Evolutionary conservation across 2,329 filamentous ascomycete genomes (phyloP), one percentile per base, ranked within the genome.

Genomic region (Colletotrichum destructivum): DNA sequence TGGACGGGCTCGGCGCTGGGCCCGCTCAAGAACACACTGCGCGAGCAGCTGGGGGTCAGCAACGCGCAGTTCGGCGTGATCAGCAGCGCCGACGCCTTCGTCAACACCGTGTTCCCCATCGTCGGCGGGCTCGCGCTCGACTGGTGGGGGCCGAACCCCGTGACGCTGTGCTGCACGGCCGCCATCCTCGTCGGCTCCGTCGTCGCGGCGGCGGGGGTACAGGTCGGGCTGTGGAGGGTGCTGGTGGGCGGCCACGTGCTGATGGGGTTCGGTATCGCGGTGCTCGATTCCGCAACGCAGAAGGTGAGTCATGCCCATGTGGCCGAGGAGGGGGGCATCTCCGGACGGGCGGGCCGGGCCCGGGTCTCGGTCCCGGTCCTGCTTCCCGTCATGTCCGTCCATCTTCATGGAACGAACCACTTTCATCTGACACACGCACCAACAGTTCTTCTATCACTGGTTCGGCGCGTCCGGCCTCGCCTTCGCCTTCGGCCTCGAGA

Each of bases 381-480:
- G 26, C 4, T 26, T 26, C 26, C 26, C 26, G 26, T 26, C 26
- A 26, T 26, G 26, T 26, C 26, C 26, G 26, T 26, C 26, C 26
- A 26, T 26, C 26, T 26, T 26, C 26, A 26, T 26, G 26, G 26
- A 26, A 26, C 26, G 26, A 26, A 26, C 3, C 4, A 26, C 26
- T 26, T 26, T 4, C 26, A 26, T 4, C 26, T 26, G 26, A 26
- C 26, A 26, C 26, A 26, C 26, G 26, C 26, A 26, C 26, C 26
- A 26, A 26, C 3, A 76, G 75, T 76, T 77, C 65, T 73, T 77
- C 47, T 77, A 77, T 40, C 73, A 77, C 60, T 77, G 76, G 76
- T 77, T 77, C 15, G 76, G 76, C 12, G 74, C 75, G 2, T 67
- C 59, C 12, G 76, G 74, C 0, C 71, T 77, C 3, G 75, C 75